Evolutionary conservation across 805 yeast species (phyloP).

Genomic region (Saccharomycodes ludwigii): DNA sequence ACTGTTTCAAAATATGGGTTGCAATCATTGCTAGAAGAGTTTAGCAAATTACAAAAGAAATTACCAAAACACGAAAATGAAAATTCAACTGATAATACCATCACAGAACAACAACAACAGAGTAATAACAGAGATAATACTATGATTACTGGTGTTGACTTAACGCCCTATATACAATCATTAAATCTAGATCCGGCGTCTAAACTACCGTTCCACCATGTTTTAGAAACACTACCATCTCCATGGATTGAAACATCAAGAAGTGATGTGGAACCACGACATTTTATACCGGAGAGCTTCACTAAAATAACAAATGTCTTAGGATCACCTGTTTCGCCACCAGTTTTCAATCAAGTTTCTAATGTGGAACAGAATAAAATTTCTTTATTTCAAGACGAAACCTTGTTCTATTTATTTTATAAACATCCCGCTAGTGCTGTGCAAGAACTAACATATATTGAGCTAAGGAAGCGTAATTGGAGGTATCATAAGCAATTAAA

Average conservation of each 20-base stretch:
- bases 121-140: background rate
- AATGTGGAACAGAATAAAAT: constrained; percentile 32
- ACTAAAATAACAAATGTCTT: constrained; percentile 23
- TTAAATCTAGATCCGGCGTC: background rate
- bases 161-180: constrained; percentile 1
- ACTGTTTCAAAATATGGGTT: background rate
- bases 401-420: constrained; percentile 85
- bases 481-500: constrained; percentile 90
- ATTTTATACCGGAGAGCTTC: constrained; percentile 48
- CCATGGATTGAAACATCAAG: constrained; percentile 94
- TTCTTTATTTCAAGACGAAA: constrained; percentile 70
- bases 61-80: background rate
- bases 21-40: background rate
- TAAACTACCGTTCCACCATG: background rate
- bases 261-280: constrained; percentile 81
- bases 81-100: background rate
- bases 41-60: background rate
- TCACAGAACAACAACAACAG: background rate
- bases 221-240: constrained; percentile 56
- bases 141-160: constrained; percentile 1
- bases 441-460: constrained; percentile 90
- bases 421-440: constrained; percentile 85
- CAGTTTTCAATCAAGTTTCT: constrained; percentile 23
- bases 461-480: constrained; percentile 89
- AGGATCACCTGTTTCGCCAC: constrained; percentile 18